phyloP scores from a whole-genome alignment of 306 rosid genomes.

The Vicia faba region DNA sequence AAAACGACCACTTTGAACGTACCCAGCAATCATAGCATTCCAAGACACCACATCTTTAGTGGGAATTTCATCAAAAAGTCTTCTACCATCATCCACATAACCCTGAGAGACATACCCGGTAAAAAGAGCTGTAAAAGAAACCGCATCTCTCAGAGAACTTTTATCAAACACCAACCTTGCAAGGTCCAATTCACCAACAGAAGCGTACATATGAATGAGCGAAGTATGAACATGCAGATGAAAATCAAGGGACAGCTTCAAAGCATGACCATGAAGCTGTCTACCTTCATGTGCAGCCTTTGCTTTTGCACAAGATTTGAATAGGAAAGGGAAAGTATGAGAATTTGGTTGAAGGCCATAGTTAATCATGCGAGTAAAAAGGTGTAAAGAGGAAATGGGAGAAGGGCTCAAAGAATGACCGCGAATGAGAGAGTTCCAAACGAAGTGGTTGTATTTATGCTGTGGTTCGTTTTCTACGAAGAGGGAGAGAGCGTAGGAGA shows the following conservation, averaged over 20 bases:
- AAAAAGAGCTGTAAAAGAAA: conserved; percentile 77
- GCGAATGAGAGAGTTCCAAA: conserved; percentile 77
- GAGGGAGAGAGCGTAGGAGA: conserved; percentile 64
- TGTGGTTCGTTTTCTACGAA: conserved; percentile 49
- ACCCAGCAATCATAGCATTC: conserved; percentile 91
- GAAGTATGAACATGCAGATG: conserved; percentile 67
- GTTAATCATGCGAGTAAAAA: conserved; percentile 47
- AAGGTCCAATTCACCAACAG: conserved; percentile 46
- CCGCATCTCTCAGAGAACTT: conserved; percentile 55
- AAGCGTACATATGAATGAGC: conserved; percentile 64
- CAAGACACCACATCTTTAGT: conserved; percentile 71
- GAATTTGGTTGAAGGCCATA: conserved; percentile 63
- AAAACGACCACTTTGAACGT: conserved; percentile 54
- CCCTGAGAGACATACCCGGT: conserved; percentile 62
- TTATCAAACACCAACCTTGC: conserved; percentile 71
- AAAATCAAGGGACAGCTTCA: conserved; percentile 58
- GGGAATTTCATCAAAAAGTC: conserved; percentile 61
- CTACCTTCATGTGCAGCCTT: conserved; percentile 56
- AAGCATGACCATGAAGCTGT: conserved; percentile 63
- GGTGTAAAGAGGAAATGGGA: conserved; percentile 45
- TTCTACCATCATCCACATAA: conserved; percentile 57
- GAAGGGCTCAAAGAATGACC: conserved; percentile 46
- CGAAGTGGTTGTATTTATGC: conserved; percentile 34
- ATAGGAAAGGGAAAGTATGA: conserved; percentile 70
- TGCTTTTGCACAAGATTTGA: conserved; percentile 61